Conservation (phyloP, 208 protist genomes). For the Endotrypanum monterogeii region DNA sequence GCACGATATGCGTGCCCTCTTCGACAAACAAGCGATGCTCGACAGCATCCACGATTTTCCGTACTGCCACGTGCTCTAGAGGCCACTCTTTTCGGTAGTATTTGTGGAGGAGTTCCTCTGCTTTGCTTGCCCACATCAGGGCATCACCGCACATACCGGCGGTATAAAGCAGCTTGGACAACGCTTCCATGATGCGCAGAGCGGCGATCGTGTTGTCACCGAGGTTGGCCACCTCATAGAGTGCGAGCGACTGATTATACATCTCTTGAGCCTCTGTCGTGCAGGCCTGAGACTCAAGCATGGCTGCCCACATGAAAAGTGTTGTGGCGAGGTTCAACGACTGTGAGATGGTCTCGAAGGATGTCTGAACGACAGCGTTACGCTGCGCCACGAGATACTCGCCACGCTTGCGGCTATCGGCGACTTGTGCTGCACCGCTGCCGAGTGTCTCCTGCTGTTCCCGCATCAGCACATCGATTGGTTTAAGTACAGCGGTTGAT, state of each 20-base stretch:
- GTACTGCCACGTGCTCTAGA: slow-evolving; percentile 31
- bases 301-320: slow-evolving; percentile 29
- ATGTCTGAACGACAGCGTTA: slow-evolving; percentile 23
- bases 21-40: slow-evolving; percentile 39
- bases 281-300: slow-evolving; percentile 43
- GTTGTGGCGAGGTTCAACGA: slow-evolving; percentile 20
- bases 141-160: slow-evolving; percentile 50
- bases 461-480: slow-evolving; percentile 39
- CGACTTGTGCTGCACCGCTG: background rate
- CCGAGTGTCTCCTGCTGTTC: slow-evolving; percentile 15
- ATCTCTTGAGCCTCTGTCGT: slow-evolving; percentile 37
- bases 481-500: slow-evolving; percentile 40
- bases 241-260: slow-evolving; percentile 48
- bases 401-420: background rate
- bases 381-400: slow-evolving; percentile 22
- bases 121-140: slow-evolving; percentile 40
- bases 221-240: slow-evolving; percentile 47
- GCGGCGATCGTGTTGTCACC: slow-evolving; percentile 31
- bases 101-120: slow-evolving; percentile 30
- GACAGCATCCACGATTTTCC: slow-evolving; percentile 29
- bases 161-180: slow-evolving; percentile 56
- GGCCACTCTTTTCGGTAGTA: slow-evolving; percentile 47
- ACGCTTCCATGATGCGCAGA: slow-evolving; percentile 33
- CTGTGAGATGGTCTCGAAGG: slow-evolving; percentile 21
- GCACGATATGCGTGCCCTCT: slow-evolving; percentile 51